These are phyloP conservation scores for Bjerkandera adusta DNA, from an alignment of 1,284 basidiomycete species.

Conservation along the genomic window DNA sequence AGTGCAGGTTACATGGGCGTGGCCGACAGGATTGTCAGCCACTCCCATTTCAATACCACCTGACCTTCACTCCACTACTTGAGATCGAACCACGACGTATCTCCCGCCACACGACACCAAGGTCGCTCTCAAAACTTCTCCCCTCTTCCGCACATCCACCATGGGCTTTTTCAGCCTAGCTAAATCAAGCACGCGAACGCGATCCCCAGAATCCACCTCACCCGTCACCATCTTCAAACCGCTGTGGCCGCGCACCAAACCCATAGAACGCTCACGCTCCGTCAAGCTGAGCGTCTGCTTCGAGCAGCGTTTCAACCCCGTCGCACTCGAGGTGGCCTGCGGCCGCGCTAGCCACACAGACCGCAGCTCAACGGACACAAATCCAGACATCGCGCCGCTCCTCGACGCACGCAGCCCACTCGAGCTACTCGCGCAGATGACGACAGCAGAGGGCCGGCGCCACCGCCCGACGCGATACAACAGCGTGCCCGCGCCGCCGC, in stretches of 20 bases:
- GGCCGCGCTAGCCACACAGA: neutral
- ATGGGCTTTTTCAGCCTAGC: constrained; percentile 9
- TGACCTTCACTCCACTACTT: neutral
- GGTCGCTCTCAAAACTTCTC: neutral
- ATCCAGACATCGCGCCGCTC: neutral
- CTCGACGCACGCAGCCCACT: constrained; percentile 1
- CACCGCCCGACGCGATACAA: neutral
- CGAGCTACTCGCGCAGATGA: constrained; percentile 1
- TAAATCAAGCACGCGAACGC: constrained; percentile 1
- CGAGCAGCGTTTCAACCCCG: constrained; percentile 2
- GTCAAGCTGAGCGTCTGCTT: constrained; percentile 2
- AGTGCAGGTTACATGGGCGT: too few species aligned
- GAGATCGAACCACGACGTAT: neutral
- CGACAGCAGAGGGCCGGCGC: neutral
- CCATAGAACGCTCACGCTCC: constrained; percentile 2
- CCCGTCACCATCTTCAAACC: constrained; percentile 2
- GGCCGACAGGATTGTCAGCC: neutral
- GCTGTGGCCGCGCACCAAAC: too few species aligned
- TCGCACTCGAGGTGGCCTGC: constrained; percentile 2
- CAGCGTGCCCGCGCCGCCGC: neutral
- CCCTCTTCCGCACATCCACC: too few species aligned
- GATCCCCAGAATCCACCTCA: constrained; percentile 3
- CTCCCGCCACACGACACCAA: neutral
- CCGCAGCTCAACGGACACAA: neutral
- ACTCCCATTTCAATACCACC: neutral